A percentile compares a stretch with the other conserved stretches of the same genome.
Conservation (phyloP, 768 basidiomycete genomes). For the Xerocomellus intermedius region DNA sequence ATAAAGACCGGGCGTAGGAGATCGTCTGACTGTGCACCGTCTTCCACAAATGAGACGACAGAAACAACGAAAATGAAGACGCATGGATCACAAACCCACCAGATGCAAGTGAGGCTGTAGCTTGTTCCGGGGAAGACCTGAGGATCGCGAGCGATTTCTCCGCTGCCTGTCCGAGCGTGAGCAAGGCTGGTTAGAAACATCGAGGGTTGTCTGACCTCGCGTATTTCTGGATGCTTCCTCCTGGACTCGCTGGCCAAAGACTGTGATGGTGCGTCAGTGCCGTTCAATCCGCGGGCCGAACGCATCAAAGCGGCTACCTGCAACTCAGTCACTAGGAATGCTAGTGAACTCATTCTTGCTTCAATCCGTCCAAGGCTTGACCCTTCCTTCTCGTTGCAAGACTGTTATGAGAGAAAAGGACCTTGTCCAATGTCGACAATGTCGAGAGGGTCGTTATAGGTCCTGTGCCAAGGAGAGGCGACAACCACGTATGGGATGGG, state of each 20-base stretch:
- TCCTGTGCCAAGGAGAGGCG: background rate
- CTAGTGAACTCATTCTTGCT: slow-evolving; percentile 58
- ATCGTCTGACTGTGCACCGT: slow-evolving; percentile 77
- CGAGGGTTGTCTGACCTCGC: slow-evolving; percentile 61
- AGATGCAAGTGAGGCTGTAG: slow-evolving; percentile 66
- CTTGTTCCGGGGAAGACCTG: slow-evolving; percentile 79
- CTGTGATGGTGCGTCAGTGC: slow-evolving; percentile 36
- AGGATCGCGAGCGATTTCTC: slow-evolving; percentile 84
- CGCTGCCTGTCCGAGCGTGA: slow-evolving; percentile 55
- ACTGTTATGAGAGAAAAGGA: background rate
- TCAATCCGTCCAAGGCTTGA: background rate
- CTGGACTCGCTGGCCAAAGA: slow-evolving; percentile 86
- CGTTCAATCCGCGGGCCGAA: background rate
- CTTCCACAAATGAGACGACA: slow-evolving; percentile 35
- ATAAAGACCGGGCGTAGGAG: slow-evolving; percentile 87
- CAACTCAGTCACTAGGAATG: slow-evolving; percentile 71
- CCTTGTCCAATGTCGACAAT: background rate
- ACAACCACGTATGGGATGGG: background rate
- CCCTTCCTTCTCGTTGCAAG: background rate
- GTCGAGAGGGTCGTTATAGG: background rate
- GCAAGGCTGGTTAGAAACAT: background rate
- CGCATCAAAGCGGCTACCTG: slow-evolving; percentile 43
- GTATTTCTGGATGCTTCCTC: slow-evolving; percentile 88
- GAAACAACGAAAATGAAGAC: background rate
- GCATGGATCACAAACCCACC: slow-evolving; percentile 45